Evolutionary conservation across 176 grass and related monocot species (phyloP).

Genomic region (bread wheat (Triticum aestivum)): IWGSC_CS_RefSeq_v2.1 NC_057794.1:344948993-344949492

Average conservation of each 20-base stretch:
- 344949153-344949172: slow-evolving; percentile 69
- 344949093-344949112: slow-evolving; percentile 18
- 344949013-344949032: slow-evolving; percentile 32
- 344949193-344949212: slow-evolving; percentile 44
- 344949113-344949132: slow-evolving; percentile 25
- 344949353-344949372: neutral
- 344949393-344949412: neutral
- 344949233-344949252: slow-evolving; percentile 4
- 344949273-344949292: slow-evolving; percentile 8
- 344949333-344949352: slow-evolving; percentile 16
- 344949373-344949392: neutral
- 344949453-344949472: neutral
- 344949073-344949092: slow-evolving; percentile 19
- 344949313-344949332: slow-evolving; percentile 1
- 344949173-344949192: slow-evolving; percentile 76
- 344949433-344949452: neutral
- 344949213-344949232: slow-evolving; percentile 16
- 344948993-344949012: slow-evolving; percentile 56
- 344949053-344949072: neutral
- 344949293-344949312: neutral
- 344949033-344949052: slow-evolving; percentile 24
- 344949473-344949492: neutral
- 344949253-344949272: neutral
- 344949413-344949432: neutral
- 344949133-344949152: slow-evolving; percentile 33